Evolutionary conservation across 2,329 filamentous ascomycete species (phyloP), one percentile per base, ranked within the genome.

Genomic region (Cercospora citrullina): DNA sequence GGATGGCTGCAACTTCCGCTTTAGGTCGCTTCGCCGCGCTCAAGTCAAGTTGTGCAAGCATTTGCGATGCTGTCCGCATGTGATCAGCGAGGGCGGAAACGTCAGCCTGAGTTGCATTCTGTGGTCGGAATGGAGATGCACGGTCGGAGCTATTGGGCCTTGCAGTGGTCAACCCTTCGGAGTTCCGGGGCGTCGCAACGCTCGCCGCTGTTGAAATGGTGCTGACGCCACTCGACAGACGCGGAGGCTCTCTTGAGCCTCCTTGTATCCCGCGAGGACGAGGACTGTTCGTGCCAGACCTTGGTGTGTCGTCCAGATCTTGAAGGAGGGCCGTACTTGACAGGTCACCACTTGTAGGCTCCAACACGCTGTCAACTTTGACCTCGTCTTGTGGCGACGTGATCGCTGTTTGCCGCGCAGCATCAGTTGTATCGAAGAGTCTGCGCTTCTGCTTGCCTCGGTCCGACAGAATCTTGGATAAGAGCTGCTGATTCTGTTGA

Each of bases 31-130:
- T 95, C 30, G 91, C 90, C 71, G 90, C 90, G 23, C 91, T 94
- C 1, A 90, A 87, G 68, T 95, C 91, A 9, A 95, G 84, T 75
- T 95, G 92, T 14, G 92, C 91, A 53, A 95, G 83, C 92, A 95
- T 95, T 78, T 94, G 91, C 14, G 92, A 92, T 4, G 92, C 92
- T 4, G 91, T 93, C 21, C 92, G 87, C 91, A 95, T 95, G 77
- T 95, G 92, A 12, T 91, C 94, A 12, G 92, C 92, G 33, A 95
- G 81, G 2, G 92, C 92, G 10, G 91, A 92, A 72, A 94, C 91
- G 75, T 95, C 92, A 1, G 91, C 90, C 76, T 93, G 91, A 67
- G 93, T 91, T 10, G 86, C 81, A 28, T 83, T 83, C 71, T 85
- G 86, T 21, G 80, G 79, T 70, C 80, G 79, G 62, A 84, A 83